Conservation (phyloP, 257 asterid species). For the Hygrophila difformis region DNA sequence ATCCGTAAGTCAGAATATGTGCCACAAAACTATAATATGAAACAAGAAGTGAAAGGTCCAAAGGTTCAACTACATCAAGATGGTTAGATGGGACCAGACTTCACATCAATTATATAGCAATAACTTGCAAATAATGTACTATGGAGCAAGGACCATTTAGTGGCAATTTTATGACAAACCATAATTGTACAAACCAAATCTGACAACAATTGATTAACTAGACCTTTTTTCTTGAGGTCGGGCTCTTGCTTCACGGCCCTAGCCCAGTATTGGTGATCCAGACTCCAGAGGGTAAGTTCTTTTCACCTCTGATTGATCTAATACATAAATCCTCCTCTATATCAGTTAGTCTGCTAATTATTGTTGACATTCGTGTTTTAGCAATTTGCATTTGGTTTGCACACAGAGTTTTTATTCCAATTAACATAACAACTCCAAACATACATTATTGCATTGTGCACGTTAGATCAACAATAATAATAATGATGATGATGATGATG, state of each 20-base stretch:
- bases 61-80: slow-evolving; percentile 8
- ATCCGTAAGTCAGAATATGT: slow-evolving; percentile 5
- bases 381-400: not conserved
- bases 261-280: slow-evolving; percentile 2
- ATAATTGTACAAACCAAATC: slow-evolving; percentile 23
- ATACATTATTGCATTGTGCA: not conserved
- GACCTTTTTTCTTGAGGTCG: slow-evolving; percentile 13
- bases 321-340: slow-evolving; percentile 13
- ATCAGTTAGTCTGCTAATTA: not conserved
- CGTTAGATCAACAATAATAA: too few species aligned
- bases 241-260: slow-evolving; percentile 5
- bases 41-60: slow-evolving; percentile 12
- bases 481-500: too few species aligned
- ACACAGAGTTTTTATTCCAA: not conserved
- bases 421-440: not conserved
- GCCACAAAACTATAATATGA: not conserved
- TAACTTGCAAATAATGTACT: slow-evolving; percentile 18
- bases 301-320: slow-evolving; percentile 8
- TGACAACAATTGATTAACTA: slow-evolving; percentile 23
- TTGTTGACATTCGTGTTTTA: slow-evolving; percentile 7
- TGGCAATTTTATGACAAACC: slow-evolving; percentile 20
- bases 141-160: slow-evolving; percentile 18
- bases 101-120: slow-evolving; percentile 11
- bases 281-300: not conserved
- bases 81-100: slow-evolving; percentile 10